These are phyloP conservation scores for Cenchrus purpureus DNA, from an alignment of 176 grass and related monocot species.

Conservation along the genomic window DNA sequence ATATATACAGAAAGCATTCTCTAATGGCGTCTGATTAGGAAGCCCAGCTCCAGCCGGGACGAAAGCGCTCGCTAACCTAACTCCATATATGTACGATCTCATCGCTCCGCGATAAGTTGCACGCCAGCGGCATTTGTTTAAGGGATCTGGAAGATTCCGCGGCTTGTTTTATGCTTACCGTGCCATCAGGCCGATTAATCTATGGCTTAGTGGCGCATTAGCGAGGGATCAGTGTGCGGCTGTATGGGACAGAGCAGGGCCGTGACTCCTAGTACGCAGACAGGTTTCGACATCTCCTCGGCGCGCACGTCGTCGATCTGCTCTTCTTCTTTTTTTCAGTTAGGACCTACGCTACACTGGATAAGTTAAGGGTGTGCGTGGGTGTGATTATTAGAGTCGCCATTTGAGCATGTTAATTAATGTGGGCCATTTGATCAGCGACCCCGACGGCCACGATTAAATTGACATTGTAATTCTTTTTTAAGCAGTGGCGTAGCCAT, in stretches of 20 bases:
- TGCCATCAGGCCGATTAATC: background rate
- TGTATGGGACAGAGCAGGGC: conserved; percentile 5
- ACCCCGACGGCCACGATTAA: background rate
- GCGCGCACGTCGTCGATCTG: background rate
- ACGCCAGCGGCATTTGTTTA: background rate
- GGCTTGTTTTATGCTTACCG: conserved; percentile 7
- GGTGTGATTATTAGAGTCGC: background rate
- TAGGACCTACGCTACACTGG: background rate
- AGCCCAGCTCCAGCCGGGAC: conserved; percentile 22
- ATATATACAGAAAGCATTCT: background rate
- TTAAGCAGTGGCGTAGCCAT: too few species aligned
- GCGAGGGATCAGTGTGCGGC: background rate
- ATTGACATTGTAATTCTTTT: background rate
- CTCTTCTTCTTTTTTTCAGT: background rate
- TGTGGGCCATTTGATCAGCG: background rate
- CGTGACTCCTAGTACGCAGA: conserved; percentile 38
- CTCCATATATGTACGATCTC: conserved; percentile 28
- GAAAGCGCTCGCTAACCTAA: conserved; percentile 49
- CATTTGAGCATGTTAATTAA: background rate
- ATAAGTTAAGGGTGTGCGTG: background rate
- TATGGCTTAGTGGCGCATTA: conserved; percentile 36
- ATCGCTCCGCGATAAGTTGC: background rate
- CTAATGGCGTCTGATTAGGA: conserved; percentile 37
- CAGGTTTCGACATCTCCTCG: conserved; percentile 35
- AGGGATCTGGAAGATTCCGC: conserved; percentile 25